These are phyloP conservation scores for Mucor sp. DNA, from an alignment of 371 early-diverging fungal species.

Conservation along the genomic window DNA sequence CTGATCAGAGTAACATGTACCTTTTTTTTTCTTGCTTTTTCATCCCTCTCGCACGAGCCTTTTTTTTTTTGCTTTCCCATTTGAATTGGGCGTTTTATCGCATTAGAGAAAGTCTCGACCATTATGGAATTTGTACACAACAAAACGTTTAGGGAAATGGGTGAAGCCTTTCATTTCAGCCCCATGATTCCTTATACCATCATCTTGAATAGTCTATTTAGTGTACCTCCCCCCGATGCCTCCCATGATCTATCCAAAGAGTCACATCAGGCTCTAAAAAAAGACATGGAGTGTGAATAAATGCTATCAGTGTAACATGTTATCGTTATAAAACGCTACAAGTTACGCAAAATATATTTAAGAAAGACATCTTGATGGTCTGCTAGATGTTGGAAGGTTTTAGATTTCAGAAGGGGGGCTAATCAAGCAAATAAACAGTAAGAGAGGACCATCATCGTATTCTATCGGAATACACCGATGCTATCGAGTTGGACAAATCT, in stretches of 20 bases:
- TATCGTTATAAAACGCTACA: not conserved
- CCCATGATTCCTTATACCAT: not conserved
- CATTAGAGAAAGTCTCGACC: not conserved
- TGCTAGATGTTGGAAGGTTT: not conserved
- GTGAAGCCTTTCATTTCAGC: not conserved
- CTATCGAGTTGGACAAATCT: not conserved
- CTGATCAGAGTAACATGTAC: not conserved
- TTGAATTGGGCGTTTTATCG: not conserved
- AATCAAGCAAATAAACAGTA: not conserved
- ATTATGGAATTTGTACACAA: not conserved
- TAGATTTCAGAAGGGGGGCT: not conserved
- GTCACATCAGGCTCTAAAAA: not conserved
- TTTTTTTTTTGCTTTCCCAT: not conserved
- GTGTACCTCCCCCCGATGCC: not conserved
- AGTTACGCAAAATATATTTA: not conserved
- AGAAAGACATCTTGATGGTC: not conserved
- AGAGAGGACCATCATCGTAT: not conserved
- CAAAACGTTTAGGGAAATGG: not conserved
- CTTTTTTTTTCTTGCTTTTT: not conserved
- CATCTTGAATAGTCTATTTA: not conserved
- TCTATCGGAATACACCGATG: not conserved
- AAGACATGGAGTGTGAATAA: not conserved
- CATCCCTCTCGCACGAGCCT: slow-evolving; percentile 2
- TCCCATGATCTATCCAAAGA: slow-evolving; percentile 3
- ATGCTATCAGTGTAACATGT: not conserved